Percentiles rank a stretch among this genome's conserved stretches.
Conservation (phyloP, 1,139 yeast species). For the Candida neerlandica region DNA sequence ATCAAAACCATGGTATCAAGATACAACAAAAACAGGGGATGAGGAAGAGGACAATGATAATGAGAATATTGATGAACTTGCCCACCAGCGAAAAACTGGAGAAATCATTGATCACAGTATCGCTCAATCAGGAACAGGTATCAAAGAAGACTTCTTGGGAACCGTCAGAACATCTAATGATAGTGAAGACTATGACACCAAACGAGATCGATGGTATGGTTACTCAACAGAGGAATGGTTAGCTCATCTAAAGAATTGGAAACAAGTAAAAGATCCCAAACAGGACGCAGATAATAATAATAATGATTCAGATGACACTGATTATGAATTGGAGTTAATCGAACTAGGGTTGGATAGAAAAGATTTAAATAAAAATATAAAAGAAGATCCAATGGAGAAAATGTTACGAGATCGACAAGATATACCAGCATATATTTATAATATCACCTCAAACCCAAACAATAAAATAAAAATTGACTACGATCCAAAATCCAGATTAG, state of each 20-base stretch:
- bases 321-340: constrained; percentile 48
- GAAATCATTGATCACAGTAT: constrained; percentile 32
- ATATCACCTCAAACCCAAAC: constrained; percentile 16
- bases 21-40: not conserved
- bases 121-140: constrained; percentile 37
- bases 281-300: constrained; percentile 14
- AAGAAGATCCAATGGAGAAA: constrained; percentile 39
- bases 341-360: constrained; percentile 45
- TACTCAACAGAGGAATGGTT: constrained; percentile 64
- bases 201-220: constrained; percentile 81
- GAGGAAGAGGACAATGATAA: constrained; percentile 9
- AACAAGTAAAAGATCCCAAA: constrained; percentile 31
- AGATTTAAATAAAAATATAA: constrained; percentile 30
- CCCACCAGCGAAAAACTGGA: constrained; percentile 29
- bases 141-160: constrained; percentile 29
- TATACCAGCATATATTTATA: constrained; percentile 47
- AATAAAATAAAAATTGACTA: constrained; percentile 31
- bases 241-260: constrained; percentile 49
- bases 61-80: constrained; percentile 22
- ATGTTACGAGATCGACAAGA: constrained; percentile 54
- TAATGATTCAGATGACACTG: constrained; percentile 45
- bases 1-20: constrained; percentile 34
- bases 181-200: constrained; percentile 60
- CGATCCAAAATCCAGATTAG: constrained; percentile 60
- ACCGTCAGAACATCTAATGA: constrained; percentile 24